phyloP scores from a whole-genome alignment of 1,284 basidiomycete genomes.

The Cutaneotrichosporon sp. region DNA sequence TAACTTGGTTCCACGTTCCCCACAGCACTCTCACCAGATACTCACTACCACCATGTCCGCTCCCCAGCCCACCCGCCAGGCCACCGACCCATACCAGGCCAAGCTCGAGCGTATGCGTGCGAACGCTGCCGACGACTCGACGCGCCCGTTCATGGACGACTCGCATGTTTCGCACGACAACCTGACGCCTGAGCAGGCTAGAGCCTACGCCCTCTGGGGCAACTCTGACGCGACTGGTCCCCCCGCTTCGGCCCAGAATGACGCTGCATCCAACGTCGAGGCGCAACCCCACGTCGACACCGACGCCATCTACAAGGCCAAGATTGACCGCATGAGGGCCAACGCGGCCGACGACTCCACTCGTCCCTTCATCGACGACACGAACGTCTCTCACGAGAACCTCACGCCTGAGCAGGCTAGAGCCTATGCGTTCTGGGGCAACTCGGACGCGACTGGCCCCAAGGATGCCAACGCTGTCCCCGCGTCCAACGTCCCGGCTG shows the following conservation, averaged over 20 bases:
- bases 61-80: background rate
- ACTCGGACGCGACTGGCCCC: background rate
- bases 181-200: background rate
- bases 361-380: background rate
- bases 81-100: slow-evolving; percentile 1
- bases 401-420: background rate
- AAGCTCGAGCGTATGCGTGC: background rate
- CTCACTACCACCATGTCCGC: background rate
- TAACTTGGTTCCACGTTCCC: background rate
- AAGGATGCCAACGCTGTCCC: no score
- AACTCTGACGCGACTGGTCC: background rate
- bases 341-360: background rate
- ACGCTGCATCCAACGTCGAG: background rate
- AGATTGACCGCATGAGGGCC: background rate
- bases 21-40: background rate
- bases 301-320: background rate
- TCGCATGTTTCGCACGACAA: background rate
- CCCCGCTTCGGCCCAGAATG: background rate
- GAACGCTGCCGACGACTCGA: background rate
- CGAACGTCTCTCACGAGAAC: background rate
- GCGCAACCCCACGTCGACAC: background rate
- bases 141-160: background rate
- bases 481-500: no score
- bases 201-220: background rate
- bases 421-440: background rate